Percentiles rank a stretch among this genome's conserved stretches.
Conservation (phyloP, 495 filamentous ascomycete species). For the Neurospora hispaniola region DNA sequence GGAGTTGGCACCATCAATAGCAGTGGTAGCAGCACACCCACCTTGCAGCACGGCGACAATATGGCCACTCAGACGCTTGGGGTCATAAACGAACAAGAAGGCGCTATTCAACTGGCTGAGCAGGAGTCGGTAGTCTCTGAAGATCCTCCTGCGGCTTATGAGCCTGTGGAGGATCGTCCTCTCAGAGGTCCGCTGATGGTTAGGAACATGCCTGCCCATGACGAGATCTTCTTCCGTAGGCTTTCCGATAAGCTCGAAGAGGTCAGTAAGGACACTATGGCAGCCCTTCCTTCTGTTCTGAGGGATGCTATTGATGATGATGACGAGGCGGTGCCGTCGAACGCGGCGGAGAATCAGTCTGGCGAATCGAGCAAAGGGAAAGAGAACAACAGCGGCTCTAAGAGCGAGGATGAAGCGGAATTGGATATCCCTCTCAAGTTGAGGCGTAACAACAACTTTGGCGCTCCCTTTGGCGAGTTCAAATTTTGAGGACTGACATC, state of each 20-base stretch:
- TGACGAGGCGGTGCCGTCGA: slow-evolving; percentile 1
- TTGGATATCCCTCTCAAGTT: slow-evolving; percentile 46
- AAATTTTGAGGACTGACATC: slow-evolving; percentile 1
- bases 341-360: neutral
- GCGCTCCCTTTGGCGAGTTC: slow-evolving; percentile 28
- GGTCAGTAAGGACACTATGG: slow-evolving; percentile 21
- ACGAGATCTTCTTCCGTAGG: slow-evolving; percentile 34
- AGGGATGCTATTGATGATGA: slow-evolving; percentile 14
- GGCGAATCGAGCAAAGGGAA: slow-evolving; percentile 8
- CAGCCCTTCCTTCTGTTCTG: slow-evolving; percentile 31
- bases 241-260: slow-evolving; percentile 35
- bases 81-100: slow-evolving; percentile 4
- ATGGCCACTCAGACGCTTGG: slow-evolving; percentile 5
- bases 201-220: slow-evolving; percentile 33
- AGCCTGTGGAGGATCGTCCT: slow-evolving; percentile 23
- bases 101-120: neutral
- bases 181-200: slow-evolving; percentile 36
- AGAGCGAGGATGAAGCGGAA: slow-evolving; percentile 29
- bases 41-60: slow-evolving; percentile 13
- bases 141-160: slow-evolving; percentile 15
- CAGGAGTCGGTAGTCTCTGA: slow-evolving; percentile 1
- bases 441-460: slow-evolving; percentile 52
- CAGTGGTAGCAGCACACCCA: slow-evolving; percentile 32
- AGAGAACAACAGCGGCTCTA: slow-evolving; percentile 13
- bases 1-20: slow-evolving; percentile 25